phyloP scores from a whole-genome alignment of 192 early-diverging fungal species.

The Backusella psychrophila region DNA sequence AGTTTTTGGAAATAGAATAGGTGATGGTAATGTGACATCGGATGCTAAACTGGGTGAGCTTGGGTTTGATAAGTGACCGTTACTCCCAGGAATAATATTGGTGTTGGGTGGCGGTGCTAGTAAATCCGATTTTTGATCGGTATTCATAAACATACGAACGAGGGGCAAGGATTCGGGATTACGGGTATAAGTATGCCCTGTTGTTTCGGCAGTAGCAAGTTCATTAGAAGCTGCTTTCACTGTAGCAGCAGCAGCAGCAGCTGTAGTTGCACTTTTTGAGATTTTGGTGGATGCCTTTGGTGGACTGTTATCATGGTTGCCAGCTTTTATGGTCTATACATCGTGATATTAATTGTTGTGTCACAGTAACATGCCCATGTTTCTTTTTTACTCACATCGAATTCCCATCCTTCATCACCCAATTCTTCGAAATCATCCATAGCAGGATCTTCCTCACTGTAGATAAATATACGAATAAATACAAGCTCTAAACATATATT shows the following conservation, averaged over 20 bases:
- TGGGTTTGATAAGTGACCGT: background rate
- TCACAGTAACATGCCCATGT: background rate
- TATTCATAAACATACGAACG: slow-evolving; percentile 28
- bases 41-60: background rate
- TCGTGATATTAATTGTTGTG: background rate
- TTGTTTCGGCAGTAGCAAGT: background rate
- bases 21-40: background rate
- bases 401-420: slow-evolving; percentile 49
- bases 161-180: slow-evolving; percentile 32
- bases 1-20: background rate
- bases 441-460: slow-evolving; percentile 43
- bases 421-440: slow-evolving; percentile 43
- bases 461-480: background rate
- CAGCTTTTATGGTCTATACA: background rate
- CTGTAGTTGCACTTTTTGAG: slow-evolving; percentile 9
- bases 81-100: background rate
- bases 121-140: background rate
- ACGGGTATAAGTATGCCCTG: slow-evolving; percentile 14
- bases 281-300: background rate
- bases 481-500: background rate
- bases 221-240: background rate
- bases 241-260: slow-evolving; percentile 4
- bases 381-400: slow-evolving; percentile 43
- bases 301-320: background rate
- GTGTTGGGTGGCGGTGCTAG: background rate